These are phyloP conservation scores for Schoenoplectus triqueter DNA, from an alignment of 202 grass and related monocot genomes.

Conservation along the genomic window DNA sequence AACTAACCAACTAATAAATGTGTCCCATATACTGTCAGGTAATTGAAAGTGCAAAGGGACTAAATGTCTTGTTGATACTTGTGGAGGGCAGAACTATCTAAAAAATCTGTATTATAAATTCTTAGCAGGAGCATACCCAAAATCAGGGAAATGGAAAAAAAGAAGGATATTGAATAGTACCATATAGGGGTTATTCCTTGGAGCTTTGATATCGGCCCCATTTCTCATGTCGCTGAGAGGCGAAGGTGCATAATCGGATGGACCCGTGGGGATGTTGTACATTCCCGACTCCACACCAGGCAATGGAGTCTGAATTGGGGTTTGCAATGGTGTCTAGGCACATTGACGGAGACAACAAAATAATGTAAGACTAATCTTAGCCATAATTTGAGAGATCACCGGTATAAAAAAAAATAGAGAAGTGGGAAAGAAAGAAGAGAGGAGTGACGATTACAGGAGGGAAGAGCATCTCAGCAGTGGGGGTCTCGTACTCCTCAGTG, in stretches of 20 bases:
- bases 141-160: neutral
- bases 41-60: constrained; percentile 8
- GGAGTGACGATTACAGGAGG: constrained; percentile 49
- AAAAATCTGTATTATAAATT: neutral
- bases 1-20: neutral
- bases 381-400: constrained; percentile 5
- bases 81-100: neutral
- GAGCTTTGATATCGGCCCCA: constrained; percentile 60
- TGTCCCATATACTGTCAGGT: neutral
- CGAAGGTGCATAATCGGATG: constrained; percentile 91
- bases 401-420: constrained; percentile 8
- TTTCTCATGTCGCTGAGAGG: constrained; percentile 77
- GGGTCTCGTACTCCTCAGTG: constrained; percentile 93
- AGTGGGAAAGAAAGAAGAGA: neutral
- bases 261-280: constrained; percentile 90
- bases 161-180: constrained; percentile 44
- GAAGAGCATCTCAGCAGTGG: constrained; percentile 90
- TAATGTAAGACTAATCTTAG: constrained; percentile 32
- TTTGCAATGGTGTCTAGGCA: constrained; percentile 70
- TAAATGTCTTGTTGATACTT: neutral
- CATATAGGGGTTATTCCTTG: constrained; percentile 75
- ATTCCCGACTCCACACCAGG: constrained; percentile 62
- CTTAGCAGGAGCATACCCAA: constrained; percentile 15
- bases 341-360: constrained; percentile 7
- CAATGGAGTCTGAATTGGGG: constrained; percentile 89